Percentiles rank a stretch among this genome's conserved stretches.
These are phyloP conservation scores for Xerocomus minutiporus DNA, from an alignment of 1,284 basidiomycete genomes.

Conservation along the genomic window DNA sequence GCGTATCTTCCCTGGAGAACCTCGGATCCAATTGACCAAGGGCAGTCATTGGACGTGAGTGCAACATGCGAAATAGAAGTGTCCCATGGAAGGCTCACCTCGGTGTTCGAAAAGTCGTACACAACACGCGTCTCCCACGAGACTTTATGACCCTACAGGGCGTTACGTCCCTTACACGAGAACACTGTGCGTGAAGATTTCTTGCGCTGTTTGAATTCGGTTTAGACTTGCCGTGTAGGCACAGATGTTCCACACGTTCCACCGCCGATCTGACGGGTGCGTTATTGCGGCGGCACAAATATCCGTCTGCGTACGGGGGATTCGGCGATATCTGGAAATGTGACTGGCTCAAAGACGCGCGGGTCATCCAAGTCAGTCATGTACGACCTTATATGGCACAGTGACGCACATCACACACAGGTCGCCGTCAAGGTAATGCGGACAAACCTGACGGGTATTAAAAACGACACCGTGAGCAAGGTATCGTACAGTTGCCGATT, in stretches of 20 bases:
- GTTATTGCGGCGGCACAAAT: constrained; percentile 14
- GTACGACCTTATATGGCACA: not conserved
- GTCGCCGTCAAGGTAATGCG: constrained; percentile 26
- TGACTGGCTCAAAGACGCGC: constrained; percentile 16
- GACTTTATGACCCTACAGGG: not conserved
- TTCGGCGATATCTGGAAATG: constrained; percentile 29
- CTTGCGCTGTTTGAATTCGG: not conserved
- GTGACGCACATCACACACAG: constrained; percentile 5
- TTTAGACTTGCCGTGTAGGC: not conserved
- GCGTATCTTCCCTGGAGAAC: not conserved
- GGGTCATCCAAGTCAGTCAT: constrained; percentile 14
- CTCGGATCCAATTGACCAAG: not conserved
- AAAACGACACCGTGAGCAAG: constrained; percentile 12
- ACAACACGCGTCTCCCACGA: not conserved
- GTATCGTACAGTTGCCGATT: not conserved
- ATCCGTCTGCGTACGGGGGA: constrained; percentile 26
- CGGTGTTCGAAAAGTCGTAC: not conserved
- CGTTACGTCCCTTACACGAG: not conserved
- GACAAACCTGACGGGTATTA: constrained; percentile 12
- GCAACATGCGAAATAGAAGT: not conserved
- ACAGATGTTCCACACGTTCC: constrained; percentile 1
- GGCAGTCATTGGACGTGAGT: constrained; percentile 4
- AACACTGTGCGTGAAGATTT: constrained; percentile 4
- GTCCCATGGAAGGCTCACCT: not conserved
- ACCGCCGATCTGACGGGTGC: constrained; percentile 17